Evolutionary conservation across 306 rosid genomes (phyloP).

Genomic region (Hippophae gyantsensis): DNA sequence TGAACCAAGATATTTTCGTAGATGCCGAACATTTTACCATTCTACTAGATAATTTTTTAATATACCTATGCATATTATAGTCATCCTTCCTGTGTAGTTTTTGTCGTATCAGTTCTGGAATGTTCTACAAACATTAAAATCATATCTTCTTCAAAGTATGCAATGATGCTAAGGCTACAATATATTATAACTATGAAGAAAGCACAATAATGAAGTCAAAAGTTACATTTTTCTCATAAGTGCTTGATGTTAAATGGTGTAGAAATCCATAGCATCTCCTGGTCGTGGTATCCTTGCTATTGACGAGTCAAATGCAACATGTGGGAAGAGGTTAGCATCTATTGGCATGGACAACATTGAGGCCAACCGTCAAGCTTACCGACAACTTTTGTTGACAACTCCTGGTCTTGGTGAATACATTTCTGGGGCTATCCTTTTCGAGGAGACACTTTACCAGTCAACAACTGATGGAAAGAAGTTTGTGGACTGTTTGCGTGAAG

Average conservation of each 20-base stretch:
- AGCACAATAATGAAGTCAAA: too few species aligned
- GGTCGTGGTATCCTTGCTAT: slow-evolving; percentile 98
- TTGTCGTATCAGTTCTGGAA: too few species aligned
- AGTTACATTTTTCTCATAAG: background rate
- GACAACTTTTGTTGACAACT: slow-evolving; percentile 84
- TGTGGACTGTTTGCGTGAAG: slow-evolving; percentile 58
- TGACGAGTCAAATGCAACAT: slow-evolving; percentile 92
- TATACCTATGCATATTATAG: too few species aligned
- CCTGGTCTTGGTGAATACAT: slow-evolving; percentile 91
- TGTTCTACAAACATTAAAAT: too few species aligned
- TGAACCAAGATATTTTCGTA: too few species aligned
- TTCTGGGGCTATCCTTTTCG: slow-evolving; percentile 85
- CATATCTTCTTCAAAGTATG: too few species aligned
- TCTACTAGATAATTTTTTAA: too few species aligned
- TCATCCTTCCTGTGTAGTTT: too few species aligned
- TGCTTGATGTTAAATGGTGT: slow-evolving; percentile 14
- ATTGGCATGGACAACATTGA: slow-evolving; percentile 87
- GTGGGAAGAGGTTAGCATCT: slow-evolving; percentile 88
- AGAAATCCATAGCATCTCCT: slow-evolving; percentile 87
- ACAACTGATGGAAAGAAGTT: slow-evolving; percentile 86
- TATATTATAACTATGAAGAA: too few species aligned
- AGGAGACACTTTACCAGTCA: slow-evolving; percentile 88
- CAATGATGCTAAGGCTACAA: too few species aligned
- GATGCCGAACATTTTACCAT: too few species aligned
- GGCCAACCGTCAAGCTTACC: slow-evolving; percentile 81